Evolutionary conservation across 2,329 filamentous ascomycete genomes (phyloP).

Genomic region (Fusarium equiseti): DNA sequence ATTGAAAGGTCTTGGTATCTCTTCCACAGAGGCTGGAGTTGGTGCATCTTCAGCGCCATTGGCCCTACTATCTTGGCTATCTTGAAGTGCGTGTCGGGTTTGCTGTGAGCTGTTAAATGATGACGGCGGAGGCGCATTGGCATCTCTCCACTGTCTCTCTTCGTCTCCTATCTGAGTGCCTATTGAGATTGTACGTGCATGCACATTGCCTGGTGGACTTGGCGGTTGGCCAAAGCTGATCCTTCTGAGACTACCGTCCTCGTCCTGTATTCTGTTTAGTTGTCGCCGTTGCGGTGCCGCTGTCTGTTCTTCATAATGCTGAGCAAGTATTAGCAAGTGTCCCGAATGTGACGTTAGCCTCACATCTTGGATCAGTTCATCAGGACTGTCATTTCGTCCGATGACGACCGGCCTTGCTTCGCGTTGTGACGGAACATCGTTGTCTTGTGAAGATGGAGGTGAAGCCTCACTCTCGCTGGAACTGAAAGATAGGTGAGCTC

Average conservation of each 20-base stretch:
- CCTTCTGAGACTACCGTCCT: not conserved
- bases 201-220: rapidly evolving
- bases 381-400: not conserved
- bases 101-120: not conserved
- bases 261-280: not conserved
- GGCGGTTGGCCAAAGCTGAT: not conserved
- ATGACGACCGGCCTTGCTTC: not conserved
- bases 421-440: rapidly evolving
- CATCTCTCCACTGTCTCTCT: not conserved
- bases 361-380: conserved; percentile 12
- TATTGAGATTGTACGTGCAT: not conserved
- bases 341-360: rapidly evolving
- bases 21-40: not conserved
- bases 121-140: not conserved
- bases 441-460: not conserved
- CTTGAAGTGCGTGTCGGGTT: rapidly evolving
- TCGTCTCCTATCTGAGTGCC: conserved; percentile 1
- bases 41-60: not conserved
- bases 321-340: not conserved
- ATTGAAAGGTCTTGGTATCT: not conserved
- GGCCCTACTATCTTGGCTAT: not conserved
- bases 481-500: not conserved
- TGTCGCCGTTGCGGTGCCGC: not conserved
- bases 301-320: not conserved
- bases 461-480: not conserved